These are phyloP conservation scores for Aspergillus ustus DNA, from an alignment of 2,329 filamentous ascomycete genomes.

Conservation along the genomic window DNA sequence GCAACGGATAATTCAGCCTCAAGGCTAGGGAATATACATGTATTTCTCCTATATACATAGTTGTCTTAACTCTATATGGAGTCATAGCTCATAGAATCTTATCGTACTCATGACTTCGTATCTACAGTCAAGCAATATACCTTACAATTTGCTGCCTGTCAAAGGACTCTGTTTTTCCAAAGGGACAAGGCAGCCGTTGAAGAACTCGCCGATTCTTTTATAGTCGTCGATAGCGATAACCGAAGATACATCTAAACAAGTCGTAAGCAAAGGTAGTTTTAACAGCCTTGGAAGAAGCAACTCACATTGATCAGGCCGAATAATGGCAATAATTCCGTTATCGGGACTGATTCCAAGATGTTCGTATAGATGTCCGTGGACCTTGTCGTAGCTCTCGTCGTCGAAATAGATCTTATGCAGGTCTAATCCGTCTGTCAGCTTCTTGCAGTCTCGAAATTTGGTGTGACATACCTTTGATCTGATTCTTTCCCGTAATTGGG, in stretches of 20 bases:
- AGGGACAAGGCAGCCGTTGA: conserved; percentile 37
- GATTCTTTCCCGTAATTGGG: conserved; percentile 60
- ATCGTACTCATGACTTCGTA: neutral
- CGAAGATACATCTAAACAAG: conserved; percentile 44
- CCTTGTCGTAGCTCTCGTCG: conserved; percentile 59
- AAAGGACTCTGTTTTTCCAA: conserved; percentile 14
- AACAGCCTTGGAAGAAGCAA: conserved; percentile 1
- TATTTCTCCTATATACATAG: neutral
- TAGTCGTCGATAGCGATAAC: conserved; percentile 40
- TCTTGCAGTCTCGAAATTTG: neutral
- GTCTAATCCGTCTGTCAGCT: conserved; percentile 42
- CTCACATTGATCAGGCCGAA: conserved; percentile 67
- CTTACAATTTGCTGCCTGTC: conserved; percentile 19
- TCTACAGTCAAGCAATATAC: neutral
- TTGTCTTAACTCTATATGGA: neutral
- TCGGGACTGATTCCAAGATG: conserved; percentile 57
- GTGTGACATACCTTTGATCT: conserved; percentile 54
- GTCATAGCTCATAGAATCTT: neutral
- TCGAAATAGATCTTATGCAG: conserved; percentile 64
- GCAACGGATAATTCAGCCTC: neutral
- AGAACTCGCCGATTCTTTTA: conserved; percentile 40
- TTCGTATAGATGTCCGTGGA: conserved; percentile 63
- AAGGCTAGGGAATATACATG: neutral
- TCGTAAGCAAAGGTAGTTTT: neutral
- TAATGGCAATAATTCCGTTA: conserved; percentile 55